A percentile compares a stretch with the other conserved stretches of the same genome.
Conservation (phyloP, 1,139 yeast species). For the Hanseniaspora uvarum region DNA sequence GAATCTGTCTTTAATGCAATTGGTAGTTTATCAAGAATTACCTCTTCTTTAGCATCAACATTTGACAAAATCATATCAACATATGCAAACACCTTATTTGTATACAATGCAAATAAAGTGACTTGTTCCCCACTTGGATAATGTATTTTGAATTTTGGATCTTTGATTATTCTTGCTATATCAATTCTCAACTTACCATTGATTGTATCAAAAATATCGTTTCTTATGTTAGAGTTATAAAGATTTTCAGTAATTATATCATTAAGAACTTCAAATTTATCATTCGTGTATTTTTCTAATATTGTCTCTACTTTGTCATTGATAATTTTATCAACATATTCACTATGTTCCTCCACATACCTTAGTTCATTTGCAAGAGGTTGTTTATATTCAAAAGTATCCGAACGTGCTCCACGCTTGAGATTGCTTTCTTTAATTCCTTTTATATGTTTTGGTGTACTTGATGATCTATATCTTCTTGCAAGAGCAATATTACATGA, state of each 20-base stretch:
- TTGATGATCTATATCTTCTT: not conserved
- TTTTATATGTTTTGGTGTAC: not conserved
- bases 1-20: not conserved
- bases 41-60: not conserved
- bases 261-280: not conserved
- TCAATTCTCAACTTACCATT: not conserved
- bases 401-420: not conserved
- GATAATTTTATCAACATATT: not conserved
- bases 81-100: not conserved
- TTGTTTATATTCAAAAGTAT: not conserved
- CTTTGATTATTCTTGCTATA: not conserved
- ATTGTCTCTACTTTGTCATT: not conserved
- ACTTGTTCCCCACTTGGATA: not conserved
- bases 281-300: not conserved
- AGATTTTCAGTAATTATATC: not conserved
- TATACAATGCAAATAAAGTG: not conserved
- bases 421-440: not conserved
- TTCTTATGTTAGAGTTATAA: not conserved
- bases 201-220: not conserved
- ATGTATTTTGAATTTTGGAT: not conserved
- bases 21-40: not conserved
- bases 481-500: not conserved
- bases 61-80: not conserved
- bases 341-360: not conserved
- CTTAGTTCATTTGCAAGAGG: not conserved